Conservation (phyloP, 257 asterid genomes). For the Craterostigma plantagineum region DNA sequence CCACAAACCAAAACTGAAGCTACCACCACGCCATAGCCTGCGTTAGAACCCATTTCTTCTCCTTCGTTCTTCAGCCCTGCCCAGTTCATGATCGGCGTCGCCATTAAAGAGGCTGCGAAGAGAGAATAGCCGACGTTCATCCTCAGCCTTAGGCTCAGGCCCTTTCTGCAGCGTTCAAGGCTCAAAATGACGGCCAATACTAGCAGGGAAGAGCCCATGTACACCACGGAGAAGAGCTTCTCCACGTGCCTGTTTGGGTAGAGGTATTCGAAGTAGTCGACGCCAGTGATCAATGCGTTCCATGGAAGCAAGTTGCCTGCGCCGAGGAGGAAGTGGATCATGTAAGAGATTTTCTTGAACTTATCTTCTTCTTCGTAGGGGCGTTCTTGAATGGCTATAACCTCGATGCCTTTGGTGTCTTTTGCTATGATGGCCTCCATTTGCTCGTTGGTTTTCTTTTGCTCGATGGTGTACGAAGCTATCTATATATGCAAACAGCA, state of each 20-base stretch:
- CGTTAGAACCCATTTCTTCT: too few relatives aligned
- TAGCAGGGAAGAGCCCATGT: constrained; percentile 46
- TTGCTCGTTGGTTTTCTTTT: too few relatives aligned
- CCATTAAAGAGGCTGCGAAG: constrained; percentile 34
- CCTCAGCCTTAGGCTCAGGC: constrained; percentile 27
- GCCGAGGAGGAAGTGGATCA: constrained; percentile 60
- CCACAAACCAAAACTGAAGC: constrained; percentile 46
- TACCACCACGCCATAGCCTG: constrained; percentile 24
- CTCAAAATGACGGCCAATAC: constrained; percentile 26
- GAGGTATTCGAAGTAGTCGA: constrained; percentile 45
- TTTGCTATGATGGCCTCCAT: constrained; percentile 13
- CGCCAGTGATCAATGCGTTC: constrained; percentile 63
- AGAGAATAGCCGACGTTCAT: constrained; percentile 49
- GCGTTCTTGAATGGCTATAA: too few relatives aligned
- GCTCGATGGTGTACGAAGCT: not conserved
- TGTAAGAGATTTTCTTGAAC: constrained; percentile 22
- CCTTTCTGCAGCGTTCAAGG: constrained; percentile 14
- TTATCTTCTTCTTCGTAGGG: too few relatives aligned
- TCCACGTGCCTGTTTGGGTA: constrained; percentile 47
- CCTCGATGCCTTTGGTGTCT: constrained; percentile 11
- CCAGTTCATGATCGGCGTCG: constrained; percentile 47
- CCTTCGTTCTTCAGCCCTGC: constrained; percentile 8
- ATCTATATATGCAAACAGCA: too few relatives aligned
- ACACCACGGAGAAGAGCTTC: constrained; percentile 53
- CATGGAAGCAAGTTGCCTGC: constrained; percentile 75